A percentile compares a stretch with the other conserved stretches of the same genome.
phyloP scores from a whole-genome alignment of 371 early-diverging fungal species.

The Massospora cicadina region DNA sequence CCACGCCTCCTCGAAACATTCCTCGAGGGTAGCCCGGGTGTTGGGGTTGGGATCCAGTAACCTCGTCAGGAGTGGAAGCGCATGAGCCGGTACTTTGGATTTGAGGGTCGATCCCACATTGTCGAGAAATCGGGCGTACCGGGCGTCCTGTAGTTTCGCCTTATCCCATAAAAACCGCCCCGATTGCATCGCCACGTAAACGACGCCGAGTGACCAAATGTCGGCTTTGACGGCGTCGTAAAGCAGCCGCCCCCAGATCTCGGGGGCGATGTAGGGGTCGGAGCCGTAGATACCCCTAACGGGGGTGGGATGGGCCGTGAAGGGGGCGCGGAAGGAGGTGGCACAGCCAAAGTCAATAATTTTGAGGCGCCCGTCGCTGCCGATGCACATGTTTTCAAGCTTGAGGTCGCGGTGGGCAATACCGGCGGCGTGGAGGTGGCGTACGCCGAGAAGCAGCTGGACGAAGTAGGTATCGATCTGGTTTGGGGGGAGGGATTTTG shows the following conservation, averaged over 20 bases:
- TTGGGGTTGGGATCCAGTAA: conserved; percentile 3
- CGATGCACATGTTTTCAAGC: conserved; percentile 68
- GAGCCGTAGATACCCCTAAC: conserved; percentile 56
- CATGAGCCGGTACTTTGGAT: not conserved
- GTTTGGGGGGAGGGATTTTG: conserved; percentile 38
- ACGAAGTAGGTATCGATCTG: conserved; percentile 50
- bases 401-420: conserved; percentile 78
- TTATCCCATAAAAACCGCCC: conserved; percentile 48
- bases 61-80: not conserved
- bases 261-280: conserved; percentile 88
- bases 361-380: conserved; percentile 50
- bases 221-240: conserved; percentile 55
- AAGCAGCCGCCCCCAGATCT: conserved; percentile 27
- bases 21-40: not conserved
- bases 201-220: conserved; percentile 61
- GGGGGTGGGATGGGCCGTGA: conserved; percentile 32
- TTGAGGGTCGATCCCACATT: not conserved
- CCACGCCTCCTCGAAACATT: not conserved
- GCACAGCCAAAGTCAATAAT: conserved; percentile 88
- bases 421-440: conserved; percentile 50
- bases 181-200: conserved; percentile 54
- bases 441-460: conserved; percentile 54
- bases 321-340: conserved; percentile 50
- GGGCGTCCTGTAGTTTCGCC: not conserved
- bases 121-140: not conserved